Conservation (phyloP, 805 yeast genomes). For the Schwanniomyces sp. region DNA sequence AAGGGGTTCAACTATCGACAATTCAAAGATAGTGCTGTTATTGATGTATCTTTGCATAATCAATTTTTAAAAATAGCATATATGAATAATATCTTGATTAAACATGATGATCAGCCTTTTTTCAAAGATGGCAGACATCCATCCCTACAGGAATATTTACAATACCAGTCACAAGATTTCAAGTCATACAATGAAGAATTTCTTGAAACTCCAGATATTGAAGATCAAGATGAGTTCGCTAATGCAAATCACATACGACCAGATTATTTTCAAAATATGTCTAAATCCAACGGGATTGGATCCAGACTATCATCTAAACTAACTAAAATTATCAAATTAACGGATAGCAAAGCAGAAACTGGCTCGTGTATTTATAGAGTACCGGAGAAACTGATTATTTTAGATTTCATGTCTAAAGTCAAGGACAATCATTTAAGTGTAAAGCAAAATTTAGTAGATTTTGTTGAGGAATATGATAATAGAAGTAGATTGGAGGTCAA, state of each 20-base stretch:
- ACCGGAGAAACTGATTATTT: constrained; percentile 64
- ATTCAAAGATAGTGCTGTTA: constrained; percentile 49
- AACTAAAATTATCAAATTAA: constrained; percentile 18
- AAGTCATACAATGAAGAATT: constrained; percentile 8
- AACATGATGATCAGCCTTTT: constrained; percentile 34
- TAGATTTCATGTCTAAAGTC: constrained; percentile 66
- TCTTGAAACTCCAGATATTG: constrained; percentile 4
- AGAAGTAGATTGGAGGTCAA: constrained; percentile 13
- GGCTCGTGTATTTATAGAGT: constrained; percentile 57
- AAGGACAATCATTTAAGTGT: constrained; percentile 32
- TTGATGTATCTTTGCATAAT: constrained; percentile 50
- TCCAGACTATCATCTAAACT: constrained; percentile 17
- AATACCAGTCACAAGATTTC: constrained; percentile 25
- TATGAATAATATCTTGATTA: constrained; percentile 29
- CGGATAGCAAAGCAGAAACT: constrained; percentile 16
- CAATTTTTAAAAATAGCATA: constrained; percentile 32
- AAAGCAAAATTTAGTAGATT: constrained; percentile 21
- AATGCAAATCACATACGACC: constrained; percentile 24
- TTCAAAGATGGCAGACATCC: constrained; percentile 17
- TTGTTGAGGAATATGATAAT: constrained; percentile 24
- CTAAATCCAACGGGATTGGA: constrained; percentile 17
- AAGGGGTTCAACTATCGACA: constrained; percentile 41
- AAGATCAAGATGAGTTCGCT: constrained; percentile 7
- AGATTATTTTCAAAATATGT: constrained; percentile 25
- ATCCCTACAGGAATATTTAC: constrained; percentile 29